These are phyloP conservation scores for Pseudogymnoascus sp. DNA, from an alignment of 2,329 filamentous ascomycete species.

Conservation along the genomic window DNA sequence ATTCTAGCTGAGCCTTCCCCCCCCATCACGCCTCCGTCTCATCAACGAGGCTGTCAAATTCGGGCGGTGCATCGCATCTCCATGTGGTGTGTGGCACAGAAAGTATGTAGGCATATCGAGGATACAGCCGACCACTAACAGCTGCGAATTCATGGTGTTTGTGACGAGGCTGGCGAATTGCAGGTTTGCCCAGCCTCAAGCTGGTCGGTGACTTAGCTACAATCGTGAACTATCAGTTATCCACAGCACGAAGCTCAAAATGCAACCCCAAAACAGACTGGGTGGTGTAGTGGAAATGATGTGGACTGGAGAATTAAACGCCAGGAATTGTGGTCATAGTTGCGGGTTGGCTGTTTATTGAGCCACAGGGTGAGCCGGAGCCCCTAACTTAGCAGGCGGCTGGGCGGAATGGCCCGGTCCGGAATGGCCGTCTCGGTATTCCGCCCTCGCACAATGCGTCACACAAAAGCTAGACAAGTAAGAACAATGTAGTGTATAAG, in stretches of 20 bases:
- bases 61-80: background rate
- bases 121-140: background rate
- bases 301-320: background rate
- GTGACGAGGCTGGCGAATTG: background rate
- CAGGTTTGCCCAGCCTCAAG: background rate
- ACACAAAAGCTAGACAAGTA: background rate
- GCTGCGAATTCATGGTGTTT: background rate
- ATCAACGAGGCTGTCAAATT: background rate
- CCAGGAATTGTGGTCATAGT: background rate
- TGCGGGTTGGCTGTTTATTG: background rate
- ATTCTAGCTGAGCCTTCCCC: background rate
- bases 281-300: background rate
- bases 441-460: background rate
- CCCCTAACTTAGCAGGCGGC: no score
- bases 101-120: background rate
- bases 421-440: no score
- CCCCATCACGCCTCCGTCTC: background rate
- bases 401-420: no score
- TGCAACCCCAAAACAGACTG: background rate
- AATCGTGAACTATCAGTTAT: background rate
- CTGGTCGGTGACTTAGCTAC: background rate
- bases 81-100: background rate
- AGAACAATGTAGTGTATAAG: background rate
- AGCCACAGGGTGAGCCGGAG: background rate
- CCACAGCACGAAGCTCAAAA: background rate